A percentile compares a stretch with the other conserved stretches of the same genome.
Conservation (phyloP, 2,329 filamentous ascomycete species). For the Colletotrichum theobromicola region DNA sequence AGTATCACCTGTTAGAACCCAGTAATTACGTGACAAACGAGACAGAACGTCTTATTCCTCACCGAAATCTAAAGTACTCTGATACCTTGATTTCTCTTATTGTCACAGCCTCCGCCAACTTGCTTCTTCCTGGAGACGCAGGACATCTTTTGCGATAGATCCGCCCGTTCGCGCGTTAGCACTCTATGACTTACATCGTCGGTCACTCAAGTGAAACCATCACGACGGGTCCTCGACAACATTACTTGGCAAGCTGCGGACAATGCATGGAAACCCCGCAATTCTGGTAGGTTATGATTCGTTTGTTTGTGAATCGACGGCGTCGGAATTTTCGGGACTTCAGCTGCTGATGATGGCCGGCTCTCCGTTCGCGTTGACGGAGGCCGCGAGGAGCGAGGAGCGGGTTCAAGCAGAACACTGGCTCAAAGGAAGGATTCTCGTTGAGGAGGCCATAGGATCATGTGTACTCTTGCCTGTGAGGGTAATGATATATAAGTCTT, state of each 20-base stretch:
- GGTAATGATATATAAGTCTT: not conserved
- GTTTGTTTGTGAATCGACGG: not conserved
- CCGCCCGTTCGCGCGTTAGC: not conserved
- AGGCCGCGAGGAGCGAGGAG: not conserved
- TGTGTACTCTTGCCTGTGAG: not conserved
- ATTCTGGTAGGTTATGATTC: not conserved
- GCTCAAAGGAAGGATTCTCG: not conserved
- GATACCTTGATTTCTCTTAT: not conserved
- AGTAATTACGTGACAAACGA: not conserved
- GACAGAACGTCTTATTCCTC: not conserved
- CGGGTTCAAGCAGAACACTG: not conserved
- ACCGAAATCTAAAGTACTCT: not conserved
- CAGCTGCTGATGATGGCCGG: not conserved
- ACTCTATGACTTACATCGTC: not conserved
- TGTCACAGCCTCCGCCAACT: not conserved
- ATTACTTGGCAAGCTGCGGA: not conserved
- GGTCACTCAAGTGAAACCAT: not conserved
- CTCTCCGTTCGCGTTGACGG: not conserved
- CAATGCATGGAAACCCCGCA: not conserved
- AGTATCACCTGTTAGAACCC: not conserved
- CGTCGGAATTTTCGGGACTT: not conserved
- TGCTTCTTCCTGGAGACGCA: not conserved
- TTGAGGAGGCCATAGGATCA: not conserved
- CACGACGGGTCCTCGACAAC: not conserved
- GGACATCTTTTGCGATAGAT: not conserved